Conservation (phyloP, 1,284 basidiomycete genomes). For the Calocybe gambosa region DNA sequence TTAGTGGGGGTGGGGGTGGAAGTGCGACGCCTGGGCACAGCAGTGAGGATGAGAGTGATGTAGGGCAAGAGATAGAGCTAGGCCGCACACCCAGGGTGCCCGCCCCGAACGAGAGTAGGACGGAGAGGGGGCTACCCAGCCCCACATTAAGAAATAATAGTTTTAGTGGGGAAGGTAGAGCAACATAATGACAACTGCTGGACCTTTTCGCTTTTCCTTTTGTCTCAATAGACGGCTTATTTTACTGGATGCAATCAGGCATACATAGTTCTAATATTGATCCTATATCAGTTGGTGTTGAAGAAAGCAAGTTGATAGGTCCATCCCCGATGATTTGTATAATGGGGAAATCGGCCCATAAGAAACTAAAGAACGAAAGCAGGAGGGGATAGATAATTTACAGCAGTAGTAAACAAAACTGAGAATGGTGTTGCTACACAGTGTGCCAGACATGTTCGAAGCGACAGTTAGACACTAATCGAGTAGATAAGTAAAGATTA, state of each 20-base stretch:
- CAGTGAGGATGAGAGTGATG: constrained; percentile 47
- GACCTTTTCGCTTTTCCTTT: constrained; percentile 1
- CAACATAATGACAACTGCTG: constrained; percentile 13
- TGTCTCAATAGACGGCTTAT: constrained; percentile 3
- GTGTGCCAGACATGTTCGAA: neutral
- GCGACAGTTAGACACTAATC: constrained; percentile 9
- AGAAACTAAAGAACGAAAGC: neutral
- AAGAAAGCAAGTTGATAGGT: neutral
- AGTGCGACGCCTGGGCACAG: constrained; percentile 45
- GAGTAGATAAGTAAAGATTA: constrained; percentile 9
- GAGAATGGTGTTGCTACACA: constrained; percentile 4
- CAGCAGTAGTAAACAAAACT: neutral
- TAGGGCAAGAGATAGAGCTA: constrained; percentile 20
- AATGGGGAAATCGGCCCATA: neutral
- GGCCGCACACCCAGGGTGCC: constrained; percentile 14
- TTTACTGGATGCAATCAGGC: constrained; percentile 1
- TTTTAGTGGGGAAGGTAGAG: constrained; percentile 16
- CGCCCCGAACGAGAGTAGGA: constrained; percentile 41
- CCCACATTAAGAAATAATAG: constrained; percentile 39
- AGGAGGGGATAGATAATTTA: constrained; percentile 8
- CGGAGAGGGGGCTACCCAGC: constrained; percentile 51
- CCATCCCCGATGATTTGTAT: neutral
- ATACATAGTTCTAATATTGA: neutral
- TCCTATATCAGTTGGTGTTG: neutral
- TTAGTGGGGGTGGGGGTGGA: constrained; percentile 22